phyloP scores from a whole-genome alignment of 139 green algal species.

The Tetradesmus obliquus region DNA sequence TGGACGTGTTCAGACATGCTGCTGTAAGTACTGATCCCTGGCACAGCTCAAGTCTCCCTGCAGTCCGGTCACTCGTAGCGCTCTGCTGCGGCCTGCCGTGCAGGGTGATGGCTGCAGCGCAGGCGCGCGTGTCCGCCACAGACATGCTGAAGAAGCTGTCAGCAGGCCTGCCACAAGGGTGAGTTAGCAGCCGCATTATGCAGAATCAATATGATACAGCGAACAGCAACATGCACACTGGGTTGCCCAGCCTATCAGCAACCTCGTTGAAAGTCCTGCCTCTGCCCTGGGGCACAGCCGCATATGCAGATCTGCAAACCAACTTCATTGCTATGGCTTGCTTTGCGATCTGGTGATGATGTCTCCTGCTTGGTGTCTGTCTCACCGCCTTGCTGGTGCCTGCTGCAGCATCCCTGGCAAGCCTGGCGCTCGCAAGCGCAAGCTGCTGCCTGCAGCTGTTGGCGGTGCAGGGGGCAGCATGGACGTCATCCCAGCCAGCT shows the following conservation, averaged over 20 bases:
- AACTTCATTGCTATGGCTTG: not conserved
- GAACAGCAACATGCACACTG: not conserved
- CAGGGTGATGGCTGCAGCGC: constrained; percentile 22
- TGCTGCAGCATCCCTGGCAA: constrained; percentile 29
- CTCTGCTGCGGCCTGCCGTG: not conserved
- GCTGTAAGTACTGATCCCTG: no score
- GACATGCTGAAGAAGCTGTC: constrained; percentile 38
- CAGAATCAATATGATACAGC: not conserved
- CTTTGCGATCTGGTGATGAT: not conserved
- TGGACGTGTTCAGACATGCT: no score
- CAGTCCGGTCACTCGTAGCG: not conserved
- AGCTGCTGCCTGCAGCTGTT: not conserved
- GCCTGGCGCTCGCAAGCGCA: constrained; percentile 41
- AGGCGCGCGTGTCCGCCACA: not conserved
- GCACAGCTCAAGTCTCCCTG: not conserved
- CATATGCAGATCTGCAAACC: not conserved
- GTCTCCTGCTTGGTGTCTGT: not conserved
- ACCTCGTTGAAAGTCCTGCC: no score
- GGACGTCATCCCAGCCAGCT: constrained; percentile 33
- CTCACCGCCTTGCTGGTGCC: not conserved
- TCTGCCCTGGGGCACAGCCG: not conserved
- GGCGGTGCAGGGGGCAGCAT: not conserved
- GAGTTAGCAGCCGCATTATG: not conserved
- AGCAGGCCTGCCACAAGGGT: not conserved
- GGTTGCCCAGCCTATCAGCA: no score